Conservation (phyloP, 2,329 filamentous ascomycete species). For the Fusarium tupiense region DNA sequence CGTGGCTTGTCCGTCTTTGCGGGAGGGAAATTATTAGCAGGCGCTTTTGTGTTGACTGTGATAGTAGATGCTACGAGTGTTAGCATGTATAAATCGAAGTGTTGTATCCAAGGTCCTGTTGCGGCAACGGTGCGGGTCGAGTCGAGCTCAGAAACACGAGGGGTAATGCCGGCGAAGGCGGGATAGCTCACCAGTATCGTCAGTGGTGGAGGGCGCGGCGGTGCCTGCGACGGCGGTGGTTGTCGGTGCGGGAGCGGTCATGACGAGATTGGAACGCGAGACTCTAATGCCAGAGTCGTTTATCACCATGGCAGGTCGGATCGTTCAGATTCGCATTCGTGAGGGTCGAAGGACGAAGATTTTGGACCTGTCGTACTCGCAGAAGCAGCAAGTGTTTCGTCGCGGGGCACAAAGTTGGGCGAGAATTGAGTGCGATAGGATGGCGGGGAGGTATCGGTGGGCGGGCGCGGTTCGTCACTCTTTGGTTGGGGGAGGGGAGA, state of each 20-base stretch:
- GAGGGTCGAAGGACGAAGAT: neutral
- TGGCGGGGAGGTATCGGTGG: slow-evolving; percentile 39
- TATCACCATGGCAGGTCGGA: slow-evolving; percentile 50
- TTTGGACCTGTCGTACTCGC: slow-evolving; percentile 19
- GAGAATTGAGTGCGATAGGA: slow-evolving; percentile 34
- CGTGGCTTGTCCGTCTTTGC: slow-evolving; percentile 98
- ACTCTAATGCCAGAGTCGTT: slow-evolving; percentile 52
- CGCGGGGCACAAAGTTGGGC: slow-evolving; percentile 40
- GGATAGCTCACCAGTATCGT: slow-evolving; percentile 55
- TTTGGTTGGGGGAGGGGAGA: too few relatives aligned
- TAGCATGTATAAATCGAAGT: slow-evolving; percentile 42
- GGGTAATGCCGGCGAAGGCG: slow-evolving; percentile 45
- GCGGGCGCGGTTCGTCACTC: slow-evolving; percentile 32
- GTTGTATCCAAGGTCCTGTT: neutral
- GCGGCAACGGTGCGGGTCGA: slow-evolving; percentile 33
- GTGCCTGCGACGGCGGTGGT: slow-evolving; percentile 44
- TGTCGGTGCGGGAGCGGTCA: slow-evolving; percentile 50
- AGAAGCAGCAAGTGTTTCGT: slow-evolving; percentile 29
- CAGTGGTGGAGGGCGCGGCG: slow-evolving; percentile 44
- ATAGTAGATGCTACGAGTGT: slow-evolving; percentile 58
- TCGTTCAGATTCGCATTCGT: slow-evolving; percentile 14
- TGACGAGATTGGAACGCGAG: slow-evolving; percentile 49
- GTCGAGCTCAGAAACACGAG: slow-evolving; percentile 46
- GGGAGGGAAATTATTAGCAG: slow-evolving; percentile 69
- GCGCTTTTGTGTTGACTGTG: slow-evolving; percentile 60